These are phyloP conservation scores for Globisporangium yorkense DNA, from an alignment of 352 stramenopile genomes.

Conservation along the genomic window DNA sequence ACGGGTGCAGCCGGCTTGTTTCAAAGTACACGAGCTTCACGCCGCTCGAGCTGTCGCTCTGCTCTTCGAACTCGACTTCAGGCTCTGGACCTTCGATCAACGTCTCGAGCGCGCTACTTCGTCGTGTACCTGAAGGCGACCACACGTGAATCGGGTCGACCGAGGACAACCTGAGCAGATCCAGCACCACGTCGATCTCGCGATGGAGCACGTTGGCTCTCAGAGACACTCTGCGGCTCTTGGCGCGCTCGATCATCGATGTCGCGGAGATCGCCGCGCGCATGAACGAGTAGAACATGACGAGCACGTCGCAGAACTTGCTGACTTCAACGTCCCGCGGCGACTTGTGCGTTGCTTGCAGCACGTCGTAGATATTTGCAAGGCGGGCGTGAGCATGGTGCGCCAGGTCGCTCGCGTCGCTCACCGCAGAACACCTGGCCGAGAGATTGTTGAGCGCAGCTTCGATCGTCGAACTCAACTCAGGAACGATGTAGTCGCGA, in stretches of 20 bases:
- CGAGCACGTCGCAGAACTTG: not conserved
- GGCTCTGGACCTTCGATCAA: not conserved
- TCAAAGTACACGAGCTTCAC: not conserved
- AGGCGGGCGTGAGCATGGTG: not conserved
- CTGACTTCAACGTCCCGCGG: not conserved
- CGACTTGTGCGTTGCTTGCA: not conserved
- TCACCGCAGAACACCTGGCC: not conserved
- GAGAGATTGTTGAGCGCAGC: not conserved
- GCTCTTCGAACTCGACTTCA: not conserved
- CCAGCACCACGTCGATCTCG: not conserved
- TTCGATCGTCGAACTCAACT: not conserved
- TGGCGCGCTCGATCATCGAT: not conserved
- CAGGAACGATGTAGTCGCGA: not conserved
- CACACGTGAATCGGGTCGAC: not conserved
- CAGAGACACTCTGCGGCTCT: slow-evolving; percentile 1
- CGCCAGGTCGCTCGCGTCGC: not conserved
- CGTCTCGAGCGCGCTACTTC: not conserved
- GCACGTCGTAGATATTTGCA: not conserved
- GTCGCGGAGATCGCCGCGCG: not conserved
- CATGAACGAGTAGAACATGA: not conserved
- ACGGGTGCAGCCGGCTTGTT: not conserved
- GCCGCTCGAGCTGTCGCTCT: not conserved
- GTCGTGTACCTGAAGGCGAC: not conserved
- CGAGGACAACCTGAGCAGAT: not conserved
- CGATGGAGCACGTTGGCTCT: not conserved